A percentile compares a stretch with the other conserved stretches of the same genome.
Conservation (phyloP, 352 stramenopile species). For the Pseudoperonospora humuli region DNA sequence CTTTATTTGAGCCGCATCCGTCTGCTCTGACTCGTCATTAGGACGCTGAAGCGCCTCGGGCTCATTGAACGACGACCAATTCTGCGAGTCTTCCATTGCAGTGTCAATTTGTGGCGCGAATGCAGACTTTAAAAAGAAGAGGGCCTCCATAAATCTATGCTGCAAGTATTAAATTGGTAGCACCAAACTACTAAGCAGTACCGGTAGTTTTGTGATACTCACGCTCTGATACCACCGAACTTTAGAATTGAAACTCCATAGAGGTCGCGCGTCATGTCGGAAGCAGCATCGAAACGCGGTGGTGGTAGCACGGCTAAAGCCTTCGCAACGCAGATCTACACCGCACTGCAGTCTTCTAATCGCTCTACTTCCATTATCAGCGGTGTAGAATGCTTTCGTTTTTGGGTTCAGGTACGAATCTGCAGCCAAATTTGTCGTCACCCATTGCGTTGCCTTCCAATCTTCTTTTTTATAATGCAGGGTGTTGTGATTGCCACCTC, state of each 20-base stretch:
- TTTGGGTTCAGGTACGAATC: constrained; percentile 62
- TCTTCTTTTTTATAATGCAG: constrained; percentile 10
- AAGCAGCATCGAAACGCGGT: constrained; percentile 1
- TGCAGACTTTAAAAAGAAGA: too few species aligned
- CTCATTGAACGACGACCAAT: neutral
- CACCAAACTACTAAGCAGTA: too few species aligned
- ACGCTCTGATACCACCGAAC: too few species aligned
- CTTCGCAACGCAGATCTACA: constrained; percentile 51
- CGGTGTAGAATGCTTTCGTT: constrained; percentile 52
- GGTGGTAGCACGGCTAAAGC: constrained; percentile 38
- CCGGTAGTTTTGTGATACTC: too few species aligned
- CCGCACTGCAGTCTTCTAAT: constrained; percentile 27
- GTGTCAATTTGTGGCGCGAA: too few species aligned
- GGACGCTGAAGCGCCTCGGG: neutral
- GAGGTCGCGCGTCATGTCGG: too few species aligned
- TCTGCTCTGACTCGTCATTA: neutral
- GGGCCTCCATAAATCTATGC: too few species aligned
- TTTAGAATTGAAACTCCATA: too few species aligned
- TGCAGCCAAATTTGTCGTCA: neutral
- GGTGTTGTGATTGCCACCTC: constrained; percentile 44
- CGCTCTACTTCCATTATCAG: constrained; percentile 41
- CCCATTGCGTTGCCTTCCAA: neutral
- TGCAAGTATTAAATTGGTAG: too few species aligned
- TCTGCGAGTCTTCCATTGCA: neutral
- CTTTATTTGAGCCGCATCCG: neutral